phyloP scores from a whole-genome alignment of 176 grass and related monocot species.

The Sorghum bicolor region Sorghum_bicolor_NCBIv3 NC_012876.2:61277001-61277500 shows the following conservation, averaged over 20 bases:
- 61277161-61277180: conserved; percentile 81
- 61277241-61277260: conserved; percentile 65
- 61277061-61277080: conserved; percentile 53
- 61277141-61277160: conserved; percentile 70
- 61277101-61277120: conserved; percentile 78
- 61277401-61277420: conserved; percentile 56
- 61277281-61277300: background rate
- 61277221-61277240: conserved; percentile 40
- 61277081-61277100: conserved; percentile 71
- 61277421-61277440: conserved; percentile 74
- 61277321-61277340: conserved; percentile 65
- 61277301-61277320: conserved; percentile 44
- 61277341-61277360: conserved; percentile 83
- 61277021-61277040: conserved; percentile 52
- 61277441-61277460: conserved; percentile 76
- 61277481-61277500: conserved; percentile 50
- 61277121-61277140: conserved; percentile 86
- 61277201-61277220: conserved; percentile 51
- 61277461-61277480: conserved; percentile 65
- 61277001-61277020: conserved; percentile 74
- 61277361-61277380: conserved; percentile 31
- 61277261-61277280: background rate
- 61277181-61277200: conserved; percentile 66
- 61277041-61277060: conserved; percentile 67
- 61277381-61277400: conserved; percentile 32